Percentiles rank a stretch among this genome's conserved stretches.
phyloP scores from a whole-genome alignment of 2,329 filamentous ascomycete species.

The Aotearoamyces nothofagi region DNA sequence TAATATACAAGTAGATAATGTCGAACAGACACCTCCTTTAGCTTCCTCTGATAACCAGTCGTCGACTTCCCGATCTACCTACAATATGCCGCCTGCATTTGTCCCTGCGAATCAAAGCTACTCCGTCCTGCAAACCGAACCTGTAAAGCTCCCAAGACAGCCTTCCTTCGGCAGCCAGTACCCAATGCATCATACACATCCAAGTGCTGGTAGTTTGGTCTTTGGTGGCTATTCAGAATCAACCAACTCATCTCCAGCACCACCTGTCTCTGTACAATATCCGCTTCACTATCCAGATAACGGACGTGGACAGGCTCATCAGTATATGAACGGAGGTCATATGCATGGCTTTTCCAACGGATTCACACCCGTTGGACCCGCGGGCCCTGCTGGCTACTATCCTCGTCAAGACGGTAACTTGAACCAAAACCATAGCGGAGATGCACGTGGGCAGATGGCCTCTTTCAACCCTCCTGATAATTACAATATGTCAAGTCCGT shows the following conservation, averaged over 20 bases:
- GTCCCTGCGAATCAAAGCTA: constrained; percentile 22
- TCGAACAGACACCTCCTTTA: constrained; percentile 1
- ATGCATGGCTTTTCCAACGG: constrained; percentile 14
- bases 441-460: constrained; percentile 14
- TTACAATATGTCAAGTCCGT: constrained; percentile 19
- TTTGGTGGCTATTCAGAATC: constrained; percentile 40
- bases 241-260: constrained; percentile 40
- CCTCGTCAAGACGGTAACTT: constrained; percentile 11
- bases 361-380: constrained; percentile 13
- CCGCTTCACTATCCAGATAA: constrained; percentile 12
- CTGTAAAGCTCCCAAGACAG: constrained; percentile 8
- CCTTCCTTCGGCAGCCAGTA: constrained; percentile 13
- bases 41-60: constrained; percentile 10
- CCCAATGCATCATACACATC: constrained; percentile 33
- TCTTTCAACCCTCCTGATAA: constrained; percentile 19
- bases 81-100: constrained; percentile 29
- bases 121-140: constrained; percentile 2
- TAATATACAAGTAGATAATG: too few relatives aligned
- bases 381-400: constrained; percentile 12
- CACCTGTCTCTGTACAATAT: constrained; percentile 28
- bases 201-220: constrained; percentile 38
- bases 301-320: constrained; percentile 7
- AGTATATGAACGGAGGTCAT: constrained; percentile 14
- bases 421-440: constrained; percentile 8
- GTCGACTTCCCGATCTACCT: constrained; percentile 16